Evolutionary conservation across 2,329 filamentous ascomycete species (phyloP).

Genomic region (Aspergillus oerlinghausenensis): DNA sequence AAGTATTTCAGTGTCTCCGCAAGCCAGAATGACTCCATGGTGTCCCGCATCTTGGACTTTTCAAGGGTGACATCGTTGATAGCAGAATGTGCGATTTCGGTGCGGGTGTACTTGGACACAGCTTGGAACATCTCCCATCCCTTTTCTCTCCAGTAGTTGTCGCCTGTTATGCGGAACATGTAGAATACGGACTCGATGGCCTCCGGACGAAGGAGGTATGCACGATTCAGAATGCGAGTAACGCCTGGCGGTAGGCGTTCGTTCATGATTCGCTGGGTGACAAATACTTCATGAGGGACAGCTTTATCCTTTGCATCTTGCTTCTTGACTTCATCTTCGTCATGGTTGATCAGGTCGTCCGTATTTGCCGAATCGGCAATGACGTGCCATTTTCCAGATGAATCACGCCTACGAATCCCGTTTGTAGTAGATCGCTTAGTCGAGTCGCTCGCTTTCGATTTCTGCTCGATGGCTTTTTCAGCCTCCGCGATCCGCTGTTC

Average conservation of each 20-base stretch:
- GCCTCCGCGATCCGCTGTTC: slow-evolving; percentile 23
- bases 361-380: slow-evolving; percentile 1
- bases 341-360: slow-evolving; percentile 2
- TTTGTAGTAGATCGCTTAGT: slow-evolving; percentile 2
- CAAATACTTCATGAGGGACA: slow-evolving; percentile 35
- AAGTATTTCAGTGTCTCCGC: slow-evolving; percentile 48
- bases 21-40: slow-evolving; percentile 74
- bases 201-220: slow-evolving; percentile 56
- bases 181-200: slow-evolving; percentile 78
- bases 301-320: slow-evolving; percentile 13
- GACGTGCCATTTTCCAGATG: slow-evolving; percentile 18
- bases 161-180: slow-evolving; percentile 69
- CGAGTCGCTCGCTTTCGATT: background rate
- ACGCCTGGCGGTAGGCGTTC: slow-evolving; percentile 42
- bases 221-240: slow-evolving; percentile 32
- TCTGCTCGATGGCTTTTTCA: slow-evolving; percentile 20
- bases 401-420: slow-evolving; percentile 8
- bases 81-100: slow-evolving; percentile 60
- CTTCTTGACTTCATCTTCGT: slow-evolving; percentile 1
- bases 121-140: slow-evolving; percentile 71
- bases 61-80: slow-evolving; percentile 61
- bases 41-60: slow-evolving; percentile 46
- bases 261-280: slow-evolving; percentile 35
- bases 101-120: slow-evolving; percentile 57
- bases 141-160: slow-evolving; percentile 59